These are phyloP conservation scores for Botrytis elliptica DNA, from an alignment of 2,329 filamentous ascomycete genomes.

Conservation along the genomic window DNA sequence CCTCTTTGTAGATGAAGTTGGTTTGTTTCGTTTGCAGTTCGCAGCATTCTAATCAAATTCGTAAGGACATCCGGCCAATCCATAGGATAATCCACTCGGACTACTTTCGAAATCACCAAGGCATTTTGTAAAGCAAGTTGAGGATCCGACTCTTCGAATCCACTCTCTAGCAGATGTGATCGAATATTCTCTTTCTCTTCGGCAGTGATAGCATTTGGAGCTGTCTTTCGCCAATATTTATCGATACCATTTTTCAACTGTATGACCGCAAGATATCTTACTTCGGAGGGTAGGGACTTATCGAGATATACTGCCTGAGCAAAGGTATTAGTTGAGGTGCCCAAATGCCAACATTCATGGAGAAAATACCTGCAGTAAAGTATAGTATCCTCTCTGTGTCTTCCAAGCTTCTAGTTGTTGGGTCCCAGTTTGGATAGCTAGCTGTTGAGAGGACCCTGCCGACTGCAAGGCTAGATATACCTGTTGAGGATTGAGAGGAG, in stretches of 20 bases:
- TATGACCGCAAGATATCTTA: slow-evolving; percentile 87
- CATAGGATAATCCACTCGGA: slow-evolving; percentile 82
- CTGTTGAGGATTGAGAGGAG: slow-evolving; percentile 61
- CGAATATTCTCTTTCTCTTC: slow-evolving; percentile 78
- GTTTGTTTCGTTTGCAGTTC: slow-evolving; percentile 55
- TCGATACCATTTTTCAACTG: slow-evolving; percentile 97
- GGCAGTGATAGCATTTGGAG: slow-evolving; percentile 63
- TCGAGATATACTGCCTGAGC: slow-evolving; percentile 76
- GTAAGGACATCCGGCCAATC: slow-evolving; percentile 72
- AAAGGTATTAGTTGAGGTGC: neutral
- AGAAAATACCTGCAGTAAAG: slow-evolving; percentile 60
- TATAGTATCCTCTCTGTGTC: slow-evolving; percentile 62
- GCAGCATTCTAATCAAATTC: slow-evolving; percentile 63
- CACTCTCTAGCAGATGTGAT: slow-evolving; percentile 70
- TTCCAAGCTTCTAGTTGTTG: slow-evolving; percentile 75
- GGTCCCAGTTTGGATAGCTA: slow-evolving; percentile 63
- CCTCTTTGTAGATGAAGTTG: slow-evolving; percentile 68
- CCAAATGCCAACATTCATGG: neutral
- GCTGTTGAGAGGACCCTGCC: slow-evolving; percentile 60
- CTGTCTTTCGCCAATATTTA: slow-evolving; percentile 78
- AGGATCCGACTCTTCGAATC: slow-evolving; percentile 71
- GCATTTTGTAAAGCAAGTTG: slow-evolving; percentile 84
- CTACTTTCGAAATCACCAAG: slow-evolving; percentile 80
- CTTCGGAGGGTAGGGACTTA: slow-evolving; percentile 69
- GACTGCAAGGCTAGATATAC: slow-evolving; percentile 64